Base-by-base conservation (phyloP, 1,284 basidiomycete genomes). In the Naganishia albida region DNA sequence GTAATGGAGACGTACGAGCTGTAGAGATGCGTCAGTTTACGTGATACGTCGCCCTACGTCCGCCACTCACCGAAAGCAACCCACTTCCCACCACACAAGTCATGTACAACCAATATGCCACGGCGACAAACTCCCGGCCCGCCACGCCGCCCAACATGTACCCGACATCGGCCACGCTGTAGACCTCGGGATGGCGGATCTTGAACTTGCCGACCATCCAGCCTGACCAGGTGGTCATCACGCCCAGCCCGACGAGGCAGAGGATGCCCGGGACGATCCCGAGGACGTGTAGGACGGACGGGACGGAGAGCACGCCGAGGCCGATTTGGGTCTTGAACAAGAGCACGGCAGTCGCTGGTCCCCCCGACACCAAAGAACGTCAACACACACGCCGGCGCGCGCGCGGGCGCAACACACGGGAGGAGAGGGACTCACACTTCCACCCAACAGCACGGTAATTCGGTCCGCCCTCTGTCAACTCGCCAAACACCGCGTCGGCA, bases 291-390 rank as follows among this genome's bases (percentile, higher is more conserved):
- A 85, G 81, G 1, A 83, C 80, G 57, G 82, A 83, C 0, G 85
- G 84, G 6, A 85, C 77, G 16, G 83, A 84, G 18, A 85, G 74
- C 78, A 85, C 83, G 16, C 85, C 85, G 72, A 85, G 84, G 70
- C 83, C 84, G 55, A 86, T 83, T 34, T 85, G 84, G 68, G 84
- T 82, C 51, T 84, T 83, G 65, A 85, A 85, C 84, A 86, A 85
- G 43, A 85, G 74, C 51, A 85, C 71, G 26, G 78, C 76, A 1
- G 71, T 62, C 18, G 59, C 59, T 51, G 4, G 4, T 34, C 34
- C 51, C 15, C 30, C 30, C 13, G n/a, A n/a, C n/a, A n/a, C 42
- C 20, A 15, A 18, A 12, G 39, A n/a, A 12, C 4, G n/a, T 59
- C 49, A 62, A 12, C 46, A 23, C 26, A 15, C 6, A 34, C 34